Evolutionary conservation across 768 basidiomycete species (phyloP).

Genomic region (Tricholomella constricta): DNA sequence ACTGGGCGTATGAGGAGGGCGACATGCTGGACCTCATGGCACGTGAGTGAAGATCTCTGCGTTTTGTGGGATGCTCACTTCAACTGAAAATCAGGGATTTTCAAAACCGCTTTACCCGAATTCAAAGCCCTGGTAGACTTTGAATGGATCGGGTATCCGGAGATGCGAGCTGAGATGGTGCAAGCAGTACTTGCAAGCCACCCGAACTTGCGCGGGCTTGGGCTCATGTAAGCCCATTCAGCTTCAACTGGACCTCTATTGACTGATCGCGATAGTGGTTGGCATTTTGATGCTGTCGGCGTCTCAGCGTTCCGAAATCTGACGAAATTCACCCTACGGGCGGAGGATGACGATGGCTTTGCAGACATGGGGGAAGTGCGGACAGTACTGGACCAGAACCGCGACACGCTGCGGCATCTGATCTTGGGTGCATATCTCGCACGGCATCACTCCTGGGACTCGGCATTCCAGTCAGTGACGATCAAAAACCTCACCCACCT

Average conservation of each 20-base stretch:
- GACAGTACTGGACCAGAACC: constrained; percentile 62
- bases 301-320: constrained; percentile 63
- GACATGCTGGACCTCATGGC: constrained; percentile 56
- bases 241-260: neutral
- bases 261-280: constrained; percentile 43
- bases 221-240: constrained; percentile 49
- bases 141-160: constrained; percentile 80
- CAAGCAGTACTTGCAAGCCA: constrained; percentile 56
- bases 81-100: constrained; percentile 44
- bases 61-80: neutral
- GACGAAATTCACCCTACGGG: constrained; percentile 66
- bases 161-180: constrained; percentile 68
- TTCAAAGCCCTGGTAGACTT: constrained; percentile 64
- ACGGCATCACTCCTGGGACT: constrained; percentile 67
- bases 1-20: constrained; percentile 72
- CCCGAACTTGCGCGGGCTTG: constrained; percentile 54
- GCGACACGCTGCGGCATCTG: constrained; percentile 57
- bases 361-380: constrained; percentile 72
- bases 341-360: constrained; percentile 71
- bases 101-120: constrained; percentile 62
- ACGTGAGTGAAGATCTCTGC: constrained; percentile 25
- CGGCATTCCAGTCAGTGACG: constrained; percentile 60
- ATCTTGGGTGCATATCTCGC: constrained; percentile 70
- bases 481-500: constrained; percentile 70
- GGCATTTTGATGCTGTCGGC: constrained; percentile 74